Base-by-base conservation (phyloP, 257 asterid genomes). In the Agastache rugosa region DNA sequence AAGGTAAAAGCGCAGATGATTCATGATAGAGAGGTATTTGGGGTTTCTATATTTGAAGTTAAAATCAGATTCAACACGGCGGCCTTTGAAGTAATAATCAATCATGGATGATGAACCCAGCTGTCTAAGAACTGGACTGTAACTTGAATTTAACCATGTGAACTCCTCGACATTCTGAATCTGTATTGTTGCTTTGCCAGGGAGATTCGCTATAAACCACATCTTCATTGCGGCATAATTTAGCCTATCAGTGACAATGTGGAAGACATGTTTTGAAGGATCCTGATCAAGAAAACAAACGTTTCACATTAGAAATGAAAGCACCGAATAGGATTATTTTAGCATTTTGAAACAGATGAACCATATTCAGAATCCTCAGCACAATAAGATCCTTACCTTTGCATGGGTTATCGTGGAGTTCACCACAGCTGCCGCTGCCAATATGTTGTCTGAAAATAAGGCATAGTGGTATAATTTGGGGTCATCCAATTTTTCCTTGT, bases 141-240 rank as follows among this genome's bases (percentile, higher is more conserved):
- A 90, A 76, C 98, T 94, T 37, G 97, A 86, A 79, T 91, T 94
- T 63, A 94, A 68, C 98, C 98, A 94, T 12, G 97, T 82, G 79
- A 94, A 92, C 72, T 87, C 97, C 77, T 94, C 97, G 8, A 91
- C 92, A 65, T 84, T 91, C 73, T 91, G 96, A 67, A 94, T 92
- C 66, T 91, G 85, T 27, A 94, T 79, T 35, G 93, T 80, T 62
- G 95, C 97, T 80, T 81, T 65, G 19, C 85, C 81, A 1, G 97
- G 96, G 39, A 88, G 95, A 78, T 93, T 93, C 7, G 92, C 90
- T 83, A 93, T 69, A 78, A 93, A 93, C 98, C 98, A 93, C 98
- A 93, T 93, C 67, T 72, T 88, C 98, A 93, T 93, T 54, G 98
- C 92, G 68, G 97, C 98, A 54, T 81, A 91, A 69, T 93, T 93